Base-by-base conservation (phyloP, 192 early-diverging fungal genomes). In the Hyaloraphidium curvatum region DNA sequence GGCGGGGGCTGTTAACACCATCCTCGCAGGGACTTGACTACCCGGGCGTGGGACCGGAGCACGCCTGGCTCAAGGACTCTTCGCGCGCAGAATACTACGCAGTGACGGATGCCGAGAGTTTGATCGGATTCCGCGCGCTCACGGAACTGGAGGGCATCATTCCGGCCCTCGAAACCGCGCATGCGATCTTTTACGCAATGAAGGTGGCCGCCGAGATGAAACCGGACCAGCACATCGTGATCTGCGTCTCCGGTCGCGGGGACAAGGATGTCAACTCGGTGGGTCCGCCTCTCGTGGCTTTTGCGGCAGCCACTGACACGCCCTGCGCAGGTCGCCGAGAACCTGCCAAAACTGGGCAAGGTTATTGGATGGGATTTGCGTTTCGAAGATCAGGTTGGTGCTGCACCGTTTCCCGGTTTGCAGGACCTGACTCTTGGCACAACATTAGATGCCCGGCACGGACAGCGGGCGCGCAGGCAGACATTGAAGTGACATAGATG, bases 181-280 rank as follows among this genome's bases (percentile, higher is more conserved):
- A 98, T 54, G 94, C 94, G 2, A 67, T 93, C 39, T 90, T 81
- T 63, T 66, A 75, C 52, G 84, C 83, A 11, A 73, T 81, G 37
- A 76, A 88, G 60, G 33, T 88, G 28, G 90, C 94, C 17, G 67
- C 74, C 55, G 71, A 69, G 26, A 63, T 96, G 70, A 59, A 61
- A 16, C 67, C 75, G 55, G 84, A 86, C 55, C 65, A 85, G 71
- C 81, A 86, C 61, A 68, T 98, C 40, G 75, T 96, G 14, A 76
- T 98, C 33, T 91, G 87, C 56, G 62, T 98, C 30, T 82, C 78
- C 59, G 91, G 94, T 28, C 76, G 94, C 31, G 94, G 94, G 52
- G 94, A 98, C 74, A 98, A 96, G 73, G 94, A 98, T 62, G 86
- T 98, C 58, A 66, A 83, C 56, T 85, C 87, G 13, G 90, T 97